Base-by-base conservation (phyloP, 768 basidiomycete genomes). In the Mycena latifolia region DNA sequence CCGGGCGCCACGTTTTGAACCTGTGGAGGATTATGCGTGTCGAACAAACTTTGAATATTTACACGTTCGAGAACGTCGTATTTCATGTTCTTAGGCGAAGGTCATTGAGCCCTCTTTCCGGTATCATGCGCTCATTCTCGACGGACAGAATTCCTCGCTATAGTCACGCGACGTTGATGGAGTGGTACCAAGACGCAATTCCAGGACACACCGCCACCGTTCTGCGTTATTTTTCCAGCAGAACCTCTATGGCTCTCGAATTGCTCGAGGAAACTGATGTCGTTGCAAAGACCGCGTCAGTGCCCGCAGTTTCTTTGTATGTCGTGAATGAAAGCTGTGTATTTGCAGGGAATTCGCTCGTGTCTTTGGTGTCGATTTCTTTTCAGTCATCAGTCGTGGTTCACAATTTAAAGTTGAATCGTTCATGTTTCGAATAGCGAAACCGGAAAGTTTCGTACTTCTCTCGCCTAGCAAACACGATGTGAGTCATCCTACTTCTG, bases 291-390 rank as follows among this genome's bases (percentile, higher is more conserved):
- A 96, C 91, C 31, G 94, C 96, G 95, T 96, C 74, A 72, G 90
- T 77, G 1, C 18, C 47, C 56, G 20, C 33, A n/a, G 45, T 29
- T 22, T 54, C 24, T n/a, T 59, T 20, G 24, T 24, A 27, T 28
- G 31, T 47, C 66, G 11, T 55, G 10, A 52, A 17, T 55, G 27
- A n/a, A 37, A 48, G n/a, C n/a, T 24, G 25, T 22, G 29, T 25
- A 37, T 11, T 6, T 17, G 28, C 72, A 99, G 97, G 17, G 98
- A 99, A 77, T 98, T 98, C 72, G 96, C 98, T 43, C 89, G 98
- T 12, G 94, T 99, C 8, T 99, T 98, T 69, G 97, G 98, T 0
- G 91, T 99, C 47, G 98, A 99, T 78, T 99, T 98, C 76, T 94
- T 91, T 74, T 98, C 96, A 5, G 96, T 98, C 33, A 87, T 98